phyloP scores from a whole-genome alignment of 257 asterid species.

The Thymus quinquecostatus region DNA sequence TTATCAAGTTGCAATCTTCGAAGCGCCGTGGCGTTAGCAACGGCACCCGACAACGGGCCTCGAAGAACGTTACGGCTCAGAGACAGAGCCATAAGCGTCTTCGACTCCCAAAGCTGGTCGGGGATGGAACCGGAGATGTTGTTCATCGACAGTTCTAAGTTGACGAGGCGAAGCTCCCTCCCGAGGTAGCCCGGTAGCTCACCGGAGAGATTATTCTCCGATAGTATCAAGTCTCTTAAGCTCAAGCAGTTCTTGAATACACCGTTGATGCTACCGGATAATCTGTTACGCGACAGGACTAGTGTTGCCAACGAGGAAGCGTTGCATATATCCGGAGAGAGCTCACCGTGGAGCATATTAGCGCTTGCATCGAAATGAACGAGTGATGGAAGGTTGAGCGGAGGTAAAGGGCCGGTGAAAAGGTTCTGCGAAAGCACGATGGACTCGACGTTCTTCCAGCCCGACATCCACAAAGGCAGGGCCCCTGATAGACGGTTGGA shows the following conservation, averaged over 20 bases:
- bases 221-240: constrained; percentile 59
- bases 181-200: constrained; percentile 70
- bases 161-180: constrained; percentile 49
- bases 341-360: constrained; percentile 63
- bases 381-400: constrained; percentile 56
- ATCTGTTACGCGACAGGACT: constrained; percentile 53
- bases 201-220: constrained; percentile 62
- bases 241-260: constrained; percentile 52
- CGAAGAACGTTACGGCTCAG: constrained; percentile 53
- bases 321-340: constrained; percentile 57
- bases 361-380: constrained; percentile 52
- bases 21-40: constrained; percentile 43
- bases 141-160: constrained; percentile 64
- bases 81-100: constrained; percentile 59
- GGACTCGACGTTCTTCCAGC: constrained; percentile 57
- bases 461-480: constrained; percentile 73
- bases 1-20: constrained; percentile 60
- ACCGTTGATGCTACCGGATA: constrained; percentile 56
- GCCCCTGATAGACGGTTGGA: constrained; percentile 67
- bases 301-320: constrained; percentile 49
- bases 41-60: constrained; percentile 49
- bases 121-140: constrained; percentile 63
- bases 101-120: constrained; percentile 65
- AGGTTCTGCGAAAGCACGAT: constrained; percentile 57
- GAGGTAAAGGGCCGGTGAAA: constrained; percentile 62